Evolutionary conservation across 2,329 filamentous ascomycete genomes (phyloP).

Genomic region (Plectosphaerella plurivora): DNA sequence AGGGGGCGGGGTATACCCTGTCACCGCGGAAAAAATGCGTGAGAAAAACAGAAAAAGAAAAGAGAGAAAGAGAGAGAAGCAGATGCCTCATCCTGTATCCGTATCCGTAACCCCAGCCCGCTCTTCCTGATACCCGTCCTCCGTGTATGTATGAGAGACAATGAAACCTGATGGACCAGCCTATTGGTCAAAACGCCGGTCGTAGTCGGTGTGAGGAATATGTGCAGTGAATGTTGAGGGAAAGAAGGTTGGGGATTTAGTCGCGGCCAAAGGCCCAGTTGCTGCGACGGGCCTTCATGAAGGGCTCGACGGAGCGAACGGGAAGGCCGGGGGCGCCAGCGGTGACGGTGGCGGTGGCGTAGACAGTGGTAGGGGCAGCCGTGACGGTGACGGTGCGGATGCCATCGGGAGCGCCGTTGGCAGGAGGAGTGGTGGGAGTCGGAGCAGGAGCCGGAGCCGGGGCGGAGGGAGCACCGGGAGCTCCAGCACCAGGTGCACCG

Average conservation of each 20-base stretch:
- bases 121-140: neutral
- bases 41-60: constrained; percentile 7
- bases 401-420: constrained; percentile 12
- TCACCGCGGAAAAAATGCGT: too few relatives aligned
- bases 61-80: constrained; percentile 7
- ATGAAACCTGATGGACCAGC: neutral
- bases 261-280: constrained; percentile 9
- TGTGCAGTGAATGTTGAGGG: neutral
- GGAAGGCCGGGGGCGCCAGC: constrained; percentile 10
- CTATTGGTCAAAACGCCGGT: neutral
- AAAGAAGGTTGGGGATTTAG: neutral
- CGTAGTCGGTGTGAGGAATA: neutral
- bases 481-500: constrained; percentile 10
- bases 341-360: constrained; percentile 33
- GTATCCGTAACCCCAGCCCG: neutral
- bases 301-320: constrained; percentile 4
- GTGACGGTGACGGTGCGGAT: constrained; percentile 33
- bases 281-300: constrained; percentile 7
- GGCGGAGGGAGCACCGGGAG: constrained; percentile 13
- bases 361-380: constrained; percentile 27
- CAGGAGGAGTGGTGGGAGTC: constrained; percentile 4
- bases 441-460: constrained; percentile 6
- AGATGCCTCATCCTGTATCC: constrained; percentile 5
- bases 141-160: constrained; percentile 7
- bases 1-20: too few relatives aligned